These are phyloP conservation scores for Lichtheimia ornata DNA, from an alignment of 371 early-diverging fungal species.

Conservation along the genomic window DNA sequence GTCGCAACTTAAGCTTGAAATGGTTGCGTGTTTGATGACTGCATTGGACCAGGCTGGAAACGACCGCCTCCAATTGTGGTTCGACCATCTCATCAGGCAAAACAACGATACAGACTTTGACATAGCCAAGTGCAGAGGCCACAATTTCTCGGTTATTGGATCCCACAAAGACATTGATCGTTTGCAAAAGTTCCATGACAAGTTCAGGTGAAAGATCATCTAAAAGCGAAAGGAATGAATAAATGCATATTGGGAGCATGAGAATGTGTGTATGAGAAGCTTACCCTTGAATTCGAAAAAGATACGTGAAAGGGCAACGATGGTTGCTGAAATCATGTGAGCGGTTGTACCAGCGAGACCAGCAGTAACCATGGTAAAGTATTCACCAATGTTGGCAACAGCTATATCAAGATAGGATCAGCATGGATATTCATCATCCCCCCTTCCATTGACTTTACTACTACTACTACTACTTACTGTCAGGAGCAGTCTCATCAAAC, in stretches of 20 bases:
- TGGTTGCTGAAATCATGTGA: slow-evolving; percentile 92
- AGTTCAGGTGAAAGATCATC: slow-evolving; percentile 60
- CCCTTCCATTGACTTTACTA: too few relatives aligned
- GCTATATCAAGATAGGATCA: slow-evolving; percentile 17
- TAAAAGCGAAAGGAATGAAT: background rate
- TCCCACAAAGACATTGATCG: slow-evolving; percentile 75
- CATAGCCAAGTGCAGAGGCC: slow-evolving; percentile 88
- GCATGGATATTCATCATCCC: background rate
- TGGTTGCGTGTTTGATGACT: slow-evolving; percentile 84
- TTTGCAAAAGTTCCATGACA: slow-evolving; percentile 66
- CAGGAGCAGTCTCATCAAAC: slow-evolving; percentile 56
- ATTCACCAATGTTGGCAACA: slow-evolving; percentile 58
- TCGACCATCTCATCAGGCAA: slow-evolving; percentile 69
- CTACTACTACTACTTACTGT: slow-evolving; percentile 27
- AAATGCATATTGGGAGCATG: background rate
- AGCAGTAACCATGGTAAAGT: slow-evolving; percentile 89
- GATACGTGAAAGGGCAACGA: slow-evolving; percentile 80
- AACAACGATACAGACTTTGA: slow-evolving; percentile 90
- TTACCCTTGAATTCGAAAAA: slow-evolving; percentile 86
- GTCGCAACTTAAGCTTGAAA: slow-evolving; percentile 89
- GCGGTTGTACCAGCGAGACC: slow-evolving; percentile 92
- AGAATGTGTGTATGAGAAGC: slow-evolving; percentile 12
- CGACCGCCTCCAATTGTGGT: slow-evolving; percentile 65
- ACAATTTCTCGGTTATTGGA: slow-evolving; percentile 90
- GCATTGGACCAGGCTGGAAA: slow-evolving; percentile 76